Evolutionary conservation across 441 rosid species (phyloP).

Genomic region (Pelargonium fulgidum): DNA sequence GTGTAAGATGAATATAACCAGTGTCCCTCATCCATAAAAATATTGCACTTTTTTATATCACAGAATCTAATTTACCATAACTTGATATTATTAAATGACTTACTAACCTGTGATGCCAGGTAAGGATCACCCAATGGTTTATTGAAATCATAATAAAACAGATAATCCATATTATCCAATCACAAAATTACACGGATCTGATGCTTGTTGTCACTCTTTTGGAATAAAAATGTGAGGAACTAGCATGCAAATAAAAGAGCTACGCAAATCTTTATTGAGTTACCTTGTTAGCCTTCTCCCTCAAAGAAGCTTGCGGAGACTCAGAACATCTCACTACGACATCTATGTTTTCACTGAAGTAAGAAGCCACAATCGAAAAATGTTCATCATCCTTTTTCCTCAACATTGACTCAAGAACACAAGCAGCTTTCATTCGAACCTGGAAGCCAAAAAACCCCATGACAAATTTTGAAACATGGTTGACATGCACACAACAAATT

Average conservation of each 20-base stretch:
- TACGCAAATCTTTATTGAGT: background rate
- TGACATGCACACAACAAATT: background rate
- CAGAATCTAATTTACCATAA: background rate
- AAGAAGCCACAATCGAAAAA: constrained; percentile 57
- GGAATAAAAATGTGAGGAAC: background rate
- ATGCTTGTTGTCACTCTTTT: background rate
- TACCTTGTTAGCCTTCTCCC: constrained; percentile 88
- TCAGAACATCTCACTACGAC: constrained; percentile 57
- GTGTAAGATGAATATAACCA: background rate
- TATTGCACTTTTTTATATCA: background rate
- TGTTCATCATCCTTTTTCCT: constrained; percentile 68
- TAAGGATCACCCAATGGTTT: background rate
- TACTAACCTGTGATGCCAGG: background rate
- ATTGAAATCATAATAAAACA: background rate
- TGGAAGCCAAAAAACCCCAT: constrained; percentile 20
- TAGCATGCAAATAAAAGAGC: background rate
- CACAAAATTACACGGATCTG: background rate
- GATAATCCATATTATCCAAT: background rate
- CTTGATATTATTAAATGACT: background rate
- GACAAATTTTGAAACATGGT: background rate
- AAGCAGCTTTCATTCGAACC: constrained; percentile 91
- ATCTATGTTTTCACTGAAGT: constrained; percentile 67
- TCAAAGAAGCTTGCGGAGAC: constrained; percentile 84
- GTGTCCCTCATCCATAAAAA: background rate
- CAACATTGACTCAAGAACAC: constrained; percentile 80